Base-by-base conservation (phyloP, 345 rosid genomes). In the Arabidopsis suecica region DNA sequence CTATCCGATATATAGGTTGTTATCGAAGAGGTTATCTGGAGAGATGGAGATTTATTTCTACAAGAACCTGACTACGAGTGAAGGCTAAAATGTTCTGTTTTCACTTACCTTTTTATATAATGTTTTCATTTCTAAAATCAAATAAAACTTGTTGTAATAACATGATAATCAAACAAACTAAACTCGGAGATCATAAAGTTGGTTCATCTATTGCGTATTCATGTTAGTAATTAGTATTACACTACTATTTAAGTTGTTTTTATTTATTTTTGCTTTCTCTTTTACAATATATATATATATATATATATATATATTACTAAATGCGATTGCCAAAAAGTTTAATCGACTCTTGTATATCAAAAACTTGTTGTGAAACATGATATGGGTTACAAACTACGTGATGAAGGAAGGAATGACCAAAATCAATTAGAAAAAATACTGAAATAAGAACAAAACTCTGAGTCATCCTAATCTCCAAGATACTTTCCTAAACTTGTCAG, bases 41-140 rank as follows among this genome's bases (percentile, higher is more conserved):
- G 66, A 47, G 8, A 74, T 74, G 78, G 72, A 74, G 51, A 23
- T 74, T 58, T 28, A n/a, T 12, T 66, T 74, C 61, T 66, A 74
- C 67, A 4, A 14, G 16, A 62, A 14, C 10, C 0, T 36, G 23
- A 6, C 32, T 22, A 22, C 22, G 5, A 2, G 55, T 62, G 25
- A 63, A 72, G 37, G 28, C 38, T 28, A 28, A 23, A 11, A 63
- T 36, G 0, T 41, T 63, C 14, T 4, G 6, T 50, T 47, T 53
- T 53, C 7, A 67, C 14, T 13, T 4, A 1, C 7, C 30, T 54
- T 30, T 38, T 16, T 1, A 41, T 63, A 28, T 33, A 53, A 13
- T 42, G 41, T 55, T 41, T 42, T 56, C 53, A 6, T 30, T 68
- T 55, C 18, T 3, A n/a, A n/a, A 4, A 9, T n/a, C 34, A 36